Evolutionary conservation across 495 filamentous ascomycete genomes (phyloP).

Genomic region (Apiosordaria backusii): DNA sequence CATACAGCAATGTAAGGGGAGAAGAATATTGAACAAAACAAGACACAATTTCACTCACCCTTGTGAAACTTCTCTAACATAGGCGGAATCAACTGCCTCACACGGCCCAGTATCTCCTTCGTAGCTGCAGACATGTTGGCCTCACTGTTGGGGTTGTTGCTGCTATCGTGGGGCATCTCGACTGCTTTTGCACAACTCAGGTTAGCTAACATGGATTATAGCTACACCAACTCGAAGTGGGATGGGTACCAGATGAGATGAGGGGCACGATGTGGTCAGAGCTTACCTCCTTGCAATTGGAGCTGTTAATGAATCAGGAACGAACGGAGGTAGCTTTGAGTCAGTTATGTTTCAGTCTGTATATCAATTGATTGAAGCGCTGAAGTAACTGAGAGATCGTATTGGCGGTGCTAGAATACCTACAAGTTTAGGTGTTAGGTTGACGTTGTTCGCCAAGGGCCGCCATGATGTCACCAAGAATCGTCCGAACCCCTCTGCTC

Average conservation of each 20-base stretch:
- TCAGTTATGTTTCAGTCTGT: not conserved
- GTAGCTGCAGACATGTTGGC: constrained; percentile 45
- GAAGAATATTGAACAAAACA: constrained; percentile 5
- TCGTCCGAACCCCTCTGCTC: not conserved
- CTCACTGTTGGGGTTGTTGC: constrained; percentile 5
- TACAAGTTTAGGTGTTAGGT: not conserved
- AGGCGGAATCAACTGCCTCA: constrained; percentile 87
- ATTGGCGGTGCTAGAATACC: not conserved
- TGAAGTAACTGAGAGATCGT: not conserved
- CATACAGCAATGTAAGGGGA: not conserved
- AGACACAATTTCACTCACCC: constrained; percentile 54
- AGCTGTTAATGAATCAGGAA: not conserved
- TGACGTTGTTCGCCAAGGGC: not conserved
- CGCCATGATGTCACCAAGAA: constrained; percentile 19
- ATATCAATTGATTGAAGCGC: not conserved
- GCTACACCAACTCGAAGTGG: not conserved
- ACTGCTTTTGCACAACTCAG: too few relatives aligned
- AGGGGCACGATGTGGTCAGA: not conserved
- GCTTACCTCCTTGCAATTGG: not conserved
- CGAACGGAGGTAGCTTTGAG: not conserved
- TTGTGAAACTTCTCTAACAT: constrained; percentile 97
- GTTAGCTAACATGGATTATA: not conserved
- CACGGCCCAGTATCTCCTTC: constrained; percentile 70
- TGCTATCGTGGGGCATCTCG: not conserved
- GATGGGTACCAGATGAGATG: not conserved